Conservation (phyloP, 257 asterid genomes). For the Rauvolfia tetraphylla region DNA sequence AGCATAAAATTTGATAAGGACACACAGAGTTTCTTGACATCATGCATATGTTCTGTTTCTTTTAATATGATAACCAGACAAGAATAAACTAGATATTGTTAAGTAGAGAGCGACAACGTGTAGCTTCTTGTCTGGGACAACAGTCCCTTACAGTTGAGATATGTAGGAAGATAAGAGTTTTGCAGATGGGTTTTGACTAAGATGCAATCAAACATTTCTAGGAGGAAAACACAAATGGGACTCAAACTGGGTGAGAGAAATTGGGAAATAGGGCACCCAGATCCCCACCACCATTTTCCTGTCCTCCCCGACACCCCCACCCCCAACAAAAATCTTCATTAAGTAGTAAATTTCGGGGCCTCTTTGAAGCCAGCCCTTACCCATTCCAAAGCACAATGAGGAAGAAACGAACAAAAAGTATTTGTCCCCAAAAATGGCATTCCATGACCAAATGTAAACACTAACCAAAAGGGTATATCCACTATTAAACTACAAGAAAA, state of each 20-base stretch:
- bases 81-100: background rate
- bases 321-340: background rate
- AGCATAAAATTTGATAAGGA: background rate
- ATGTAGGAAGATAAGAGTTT: background rate
- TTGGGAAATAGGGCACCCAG: background rate
- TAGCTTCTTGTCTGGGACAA: background rate
- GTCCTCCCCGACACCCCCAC: background rate
- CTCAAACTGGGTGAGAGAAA: background rate
- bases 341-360: background rate
- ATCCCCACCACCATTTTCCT: background rate
- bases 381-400: background rate
- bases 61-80: background rate
- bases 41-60: background rate
- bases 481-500: background rate
- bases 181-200: background rate
- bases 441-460: background rate
- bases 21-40: background rate
- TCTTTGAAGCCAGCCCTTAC: background rate
- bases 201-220: background rate
- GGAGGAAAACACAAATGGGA: background rate
- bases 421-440: background rate
- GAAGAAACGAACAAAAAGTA: background rate
- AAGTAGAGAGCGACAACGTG: conserved; percentile 11
- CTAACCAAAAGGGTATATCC: background rate
- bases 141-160: background rate